These are phyloP conservation scores for Aspergillus vadensis DNA, from an alignment of 2,329 filamentous ascomycete species.

Conservation along the genomic window DNA sequence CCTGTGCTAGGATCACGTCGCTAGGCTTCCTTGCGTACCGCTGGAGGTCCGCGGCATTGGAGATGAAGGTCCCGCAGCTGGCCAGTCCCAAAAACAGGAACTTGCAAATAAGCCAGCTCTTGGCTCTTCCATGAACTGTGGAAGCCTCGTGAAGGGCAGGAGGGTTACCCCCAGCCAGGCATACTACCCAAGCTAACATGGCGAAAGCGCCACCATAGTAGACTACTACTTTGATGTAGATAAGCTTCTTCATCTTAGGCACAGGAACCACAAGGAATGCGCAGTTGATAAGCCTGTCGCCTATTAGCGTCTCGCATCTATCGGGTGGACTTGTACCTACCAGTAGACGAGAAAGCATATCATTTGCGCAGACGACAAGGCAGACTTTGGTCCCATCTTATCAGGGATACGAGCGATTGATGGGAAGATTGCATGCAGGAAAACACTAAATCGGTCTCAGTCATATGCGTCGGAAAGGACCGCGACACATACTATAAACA, in stretches of 20 bases:
- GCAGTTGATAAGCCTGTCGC: constrained; percentile 36
- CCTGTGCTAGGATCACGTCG: constrained; percentile 46
- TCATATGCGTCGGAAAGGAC: not conserved
- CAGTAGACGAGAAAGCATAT: constrained; percentile 48
- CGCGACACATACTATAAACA: constrained; percentile 34
- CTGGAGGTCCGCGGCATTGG: constrained; percentile 49
- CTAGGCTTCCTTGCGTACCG: constrained; percentile 45
- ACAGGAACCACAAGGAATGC: constrained; percentile 44
- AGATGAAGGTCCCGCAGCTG: constrained; percentile 28
- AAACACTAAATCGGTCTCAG: constrained; percentile 27
- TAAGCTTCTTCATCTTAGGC: constrained; percentile 40
- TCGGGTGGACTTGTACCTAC: constrained; percentile 12
- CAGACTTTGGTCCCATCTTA: constrained; percentile 43
- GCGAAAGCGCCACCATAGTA: constrained; percentile 42
- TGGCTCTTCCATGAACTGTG: constrained; percentile 34
- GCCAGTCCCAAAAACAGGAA: constrained; percentile 40
- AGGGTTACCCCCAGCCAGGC: constrained; percentile 34
- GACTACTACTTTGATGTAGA: constrained; percentile 42
- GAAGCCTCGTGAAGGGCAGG: constrained; percentile 29
- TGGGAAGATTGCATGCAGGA: constrained; percentile 49
- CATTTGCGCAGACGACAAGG: constrained; percentile 45
- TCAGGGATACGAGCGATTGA: constrained; percentile 44
- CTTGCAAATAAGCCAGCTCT: constrained; percentile 42
- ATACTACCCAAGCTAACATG: constrained; percentile 44
- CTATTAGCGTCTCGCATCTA: not conserved